Evolutionary conservation across 495 filamentous ascomycete species (phyloP), one percentile per base, ranked within the genome.

Genomic region (Jackrogersella minutella): DNA sequence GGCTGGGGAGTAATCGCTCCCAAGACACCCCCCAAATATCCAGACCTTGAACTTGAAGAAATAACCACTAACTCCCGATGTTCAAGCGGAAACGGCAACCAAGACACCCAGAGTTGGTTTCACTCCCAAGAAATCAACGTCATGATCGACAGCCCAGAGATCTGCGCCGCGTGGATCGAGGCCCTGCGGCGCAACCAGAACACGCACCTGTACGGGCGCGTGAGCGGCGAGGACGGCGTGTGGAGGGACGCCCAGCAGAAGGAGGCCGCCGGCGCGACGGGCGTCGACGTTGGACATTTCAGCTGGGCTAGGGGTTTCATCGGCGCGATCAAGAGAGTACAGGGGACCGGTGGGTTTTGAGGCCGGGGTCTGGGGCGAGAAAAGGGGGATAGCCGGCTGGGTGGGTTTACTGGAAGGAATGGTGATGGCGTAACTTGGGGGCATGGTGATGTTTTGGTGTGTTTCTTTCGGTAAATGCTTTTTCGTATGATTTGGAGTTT

Each of bases 41-140:
- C n/a, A n/a, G n/a, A n/a, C n/a, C n/a, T n/a, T n/a, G n/a, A n/a
- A n/a, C n/a, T n/a, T n/a, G n/a, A n/a, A n/a, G n/a, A n/a, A n/a
- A n/a, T n/a, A n/a, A n/a, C n/a, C n/a, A n/a, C n/a, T n/a, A n/a
- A n/a, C n/a, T n/a, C n/a, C n/a, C n/a, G n/a, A n/a, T n/a, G n/a
- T n/a, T n/a, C n/a, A n/a, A n/a, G n/a, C 78, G 89, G 90, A 5
- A 91, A 86, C 64, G 90, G 91, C 0, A 93, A 93, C 70, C 86
- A 91, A 69, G 90, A 93, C 55, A 92, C 90, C n/a, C 91, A 93
- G 77, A 86, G 81, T 59, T 93, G 87, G 86, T 92, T 80, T 64
- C 90, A 93, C 71, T 86, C 81, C 33, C 89, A 91, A 74, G 91
- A 93, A 71, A 81, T 90, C 56, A 93, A 93, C 67, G 66, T 92